A percentile compares a stretch with the other conserved stretches of the same genome.
phyloP scores from a whole-genome alignment of 2,329 filamentous ascomycete species.

The Monosporascus sp. region DNA sequence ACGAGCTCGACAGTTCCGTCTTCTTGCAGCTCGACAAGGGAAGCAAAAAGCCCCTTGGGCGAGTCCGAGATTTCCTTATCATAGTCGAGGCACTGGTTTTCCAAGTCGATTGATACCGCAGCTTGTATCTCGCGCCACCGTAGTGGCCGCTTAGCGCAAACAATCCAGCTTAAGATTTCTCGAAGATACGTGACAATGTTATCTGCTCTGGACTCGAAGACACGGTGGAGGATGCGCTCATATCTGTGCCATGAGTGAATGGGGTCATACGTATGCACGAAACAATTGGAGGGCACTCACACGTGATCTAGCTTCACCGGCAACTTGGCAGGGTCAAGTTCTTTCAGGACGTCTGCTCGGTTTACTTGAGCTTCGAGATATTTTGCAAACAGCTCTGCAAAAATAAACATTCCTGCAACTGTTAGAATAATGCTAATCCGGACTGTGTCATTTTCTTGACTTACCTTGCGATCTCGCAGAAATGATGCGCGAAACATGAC shows the following conservation, averaged over 20 bases:
- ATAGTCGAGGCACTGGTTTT: constrained; percentile 18
- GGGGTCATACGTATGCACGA: not conserved
- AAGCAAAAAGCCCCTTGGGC: constrained; percentile 27
- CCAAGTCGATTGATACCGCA: constrained; percentile 23
- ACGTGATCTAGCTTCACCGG: constrained; percentile 15
- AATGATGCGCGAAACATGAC: constrained; percentile 14
- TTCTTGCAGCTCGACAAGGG: constrained; percentile 22
- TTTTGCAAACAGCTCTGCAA: constrained; percentile 22
- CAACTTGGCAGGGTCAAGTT: constrained; percentile 15
- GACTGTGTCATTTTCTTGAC: not conserved
- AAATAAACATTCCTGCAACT: constrained; percentile 25
- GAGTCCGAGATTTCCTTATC: constrained; percentile 17
- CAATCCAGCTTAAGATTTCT: constrained; percentile 29
- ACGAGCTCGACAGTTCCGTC: constrained; percentile 26
- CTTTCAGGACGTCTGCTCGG: constrained; percentile 9
- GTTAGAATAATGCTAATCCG: not conserved
- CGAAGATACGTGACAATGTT: constrained; percentile 8
- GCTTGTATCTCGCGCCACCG: constrained; percentile 31
- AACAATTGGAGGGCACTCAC: constrained; percentile 3
- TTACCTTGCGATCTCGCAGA: constrained; percentile 16
- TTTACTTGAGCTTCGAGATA: constrained; percentile 18
- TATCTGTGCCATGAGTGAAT: constrained; percentile 12
- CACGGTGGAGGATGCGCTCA: constrained; percentile 17
- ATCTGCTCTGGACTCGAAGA: constrained; percentile 8
- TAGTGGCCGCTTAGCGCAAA: constrained; percentile 27